Percentiles rank a stretch among this genome's conserved stretches.
phyloP scores from a whole-genome alignment of 352 stramenopile species.

The Phytopythium sindhum region DNA sequence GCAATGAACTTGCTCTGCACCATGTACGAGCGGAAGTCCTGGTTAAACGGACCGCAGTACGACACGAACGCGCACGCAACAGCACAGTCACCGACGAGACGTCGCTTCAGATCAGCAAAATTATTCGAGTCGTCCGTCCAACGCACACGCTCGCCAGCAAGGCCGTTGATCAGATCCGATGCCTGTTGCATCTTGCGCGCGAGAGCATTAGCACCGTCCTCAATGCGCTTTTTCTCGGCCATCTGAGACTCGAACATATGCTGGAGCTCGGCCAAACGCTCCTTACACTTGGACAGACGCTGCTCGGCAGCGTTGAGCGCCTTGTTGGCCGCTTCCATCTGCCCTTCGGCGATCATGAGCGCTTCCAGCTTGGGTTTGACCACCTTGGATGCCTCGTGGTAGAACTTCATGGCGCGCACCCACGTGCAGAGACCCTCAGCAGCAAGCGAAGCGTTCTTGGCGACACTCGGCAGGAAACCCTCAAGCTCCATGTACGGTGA shows the following conservation, averaged over 20 bases:
- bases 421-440: constrained; percentile 97
- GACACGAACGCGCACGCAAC: constrained; percentile 97
- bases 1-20: constrained; percentile 95
- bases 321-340: constrained; percentile 98
- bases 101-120: constrained; percentile 95
- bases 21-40: constrained; percentile 96
- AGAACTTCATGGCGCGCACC: constrained; percentile 98
- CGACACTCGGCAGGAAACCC: constrained; percentile 93
- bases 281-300: constrained; percentile 93
- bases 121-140: constrained; percentile 98
- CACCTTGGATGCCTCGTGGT: constrained; percentile 98
- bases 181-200: constrained; percentile 98
- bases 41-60: constrained; percentile 98
- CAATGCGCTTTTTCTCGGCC: constrained; percentile 95
- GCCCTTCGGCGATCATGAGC: constrained; percentile 93
- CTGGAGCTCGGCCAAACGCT: constrained; percentile 93
- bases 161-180: constrained; percentile 95
- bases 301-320: constrained; percentile 91
- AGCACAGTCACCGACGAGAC: constrained; percentile 96
- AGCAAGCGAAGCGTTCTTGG: constrained; percentile 96
- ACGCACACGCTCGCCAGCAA: constrained; percentile 93
- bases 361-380: constrained; percentile 99
- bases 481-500: constrained; percentile 97
- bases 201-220: constrained; percentile 94
- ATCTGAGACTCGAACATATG: constrained; percentile 97